Evolutionary conservation across 257 asterid species (phyloP).

Genomic region (Anisodus tanguticus): DNA sequence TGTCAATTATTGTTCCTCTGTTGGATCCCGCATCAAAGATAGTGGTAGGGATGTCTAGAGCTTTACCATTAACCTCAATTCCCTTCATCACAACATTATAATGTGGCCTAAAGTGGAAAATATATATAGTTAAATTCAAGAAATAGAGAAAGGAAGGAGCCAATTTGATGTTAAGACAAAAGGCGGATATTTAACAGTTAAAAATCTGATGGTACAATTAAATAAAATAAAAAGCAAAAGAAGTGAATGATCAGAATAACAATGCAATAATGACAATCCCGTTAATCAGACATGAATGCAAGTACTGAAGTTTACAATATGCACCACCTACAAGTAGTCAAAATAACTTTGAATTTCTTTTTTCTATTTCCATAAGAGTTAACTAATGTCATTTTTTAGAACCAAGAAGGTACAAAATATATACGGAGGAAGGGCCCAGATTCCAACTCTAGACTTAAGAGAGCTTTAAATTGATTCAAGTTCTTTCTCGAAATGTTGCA

Average conservation of each 20-base stretch:
- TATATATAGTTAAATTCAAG: slow-evolving; percentile 18
- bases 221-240: slow-evolving; percentile 23
- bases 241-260: background rate
- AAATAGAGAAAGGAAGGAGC: slow-evolving; percentile 8
- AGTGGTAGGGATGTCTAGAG: slow-evolving; percentile 47
- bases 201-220: background rate
- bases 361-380: background rate
- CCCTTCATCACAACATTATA: slow-evolving; percentile 60
- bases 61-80: slow-evolving; percentile 57
- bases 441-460: background rate
- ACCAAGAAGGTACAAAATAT: background rate
- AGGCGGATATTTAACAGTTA: background rate
- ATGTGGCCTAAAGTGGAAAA: slow-evolving; percentile 53
- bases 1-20: slow-evolving; percentile 58
- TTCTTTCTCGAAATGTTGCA: background rate
- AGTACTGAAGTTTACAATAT: background rate
- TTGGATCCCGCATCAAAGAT: slow-evolving; percentile 46
- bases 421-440: background rate
- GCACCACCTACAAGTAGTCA: background rate
- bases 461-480: background rate
- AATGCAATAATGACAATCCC: background rate
- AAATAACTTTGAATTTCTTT: background rate
- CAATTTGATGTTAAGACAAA: background rate
- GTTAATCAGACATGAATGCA: slow-evolving; percentile 11
- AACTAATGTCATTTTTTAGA: background rate